These are phyloP conservation scores for Mucor velutinosus DNA, from an alignment of 371 early-diverging fungal species.

Conservation along the genomic window DNA sequence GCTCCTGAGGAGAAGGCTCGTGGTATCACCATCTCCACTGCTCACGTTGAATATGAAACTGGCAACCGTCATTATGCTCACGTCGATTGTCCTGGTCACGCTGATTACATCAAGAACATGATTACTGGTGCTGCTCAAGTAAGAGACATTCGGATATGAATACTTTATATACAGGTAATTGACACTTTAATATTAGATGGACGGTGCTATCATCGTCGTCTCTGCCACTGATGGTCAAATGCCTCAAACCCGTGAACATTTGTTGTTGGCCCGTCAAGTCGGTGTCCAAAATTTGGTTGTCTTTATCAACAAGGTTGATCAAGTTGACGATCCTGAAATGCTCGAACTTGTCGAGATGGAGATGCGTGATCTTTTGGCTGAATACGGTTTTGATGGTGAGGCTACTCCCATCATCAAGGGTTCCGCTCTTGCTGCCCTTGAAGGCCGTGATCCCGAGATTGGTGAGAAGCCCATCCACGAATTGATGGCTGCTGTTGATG, in stretches of 20 bases:
- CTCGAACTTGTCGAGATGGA: constrained; percentile 98
- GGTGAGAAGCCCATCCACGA: constrained; percentile 86
- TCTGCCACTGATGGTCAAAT: constrained; percentile 96
- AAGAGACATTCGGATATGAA: background rate
- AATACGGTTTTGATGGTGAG: constrained; percentile 96
- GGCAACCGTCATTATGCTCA: constrained; percentile 91
- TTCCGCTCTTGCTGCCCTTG: constrained; percentile 95
- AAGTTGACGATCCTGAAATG: constrained; percentile 95
- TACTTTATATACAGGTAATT: background rate
- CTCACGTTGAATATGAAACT: constrained; percentile 97
- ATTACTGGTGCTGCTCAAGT: constrained; percentile 98
- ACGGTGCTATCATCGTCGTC: constrained; percentile 98
- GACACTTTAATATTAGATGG: constrained; percentile 60
- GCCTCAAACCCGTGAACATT: constrained; percentile 98
- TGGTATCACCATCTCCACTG: constrained; percentile 96
- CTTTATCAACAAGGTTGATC: constrained; percentile 99
- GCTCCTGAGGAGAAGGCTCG: constrained; percentile 97
- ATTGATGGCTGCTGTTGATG: constrained; percentile 95
- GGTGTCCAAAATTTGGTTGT: constrained; percentile 96
- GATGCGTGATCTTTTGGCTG: constrained; percentile 93
- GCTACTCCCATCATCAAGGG: constrained; percentile 94
- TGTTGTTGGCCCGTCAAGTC: constrained; percentile 95
- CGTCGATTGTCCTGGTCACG: constrained; percentile 99
- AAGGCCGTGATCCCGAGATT: constrained; percentile 90
- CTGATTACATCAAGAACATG: constrained; percentile 99